Percentiles rank a stretch among this genome's conserved stretches.
phyloP scores from a whole-genome alignment of 1,284 basidiomycete genomes.

The Naganishia albida region DNA sequence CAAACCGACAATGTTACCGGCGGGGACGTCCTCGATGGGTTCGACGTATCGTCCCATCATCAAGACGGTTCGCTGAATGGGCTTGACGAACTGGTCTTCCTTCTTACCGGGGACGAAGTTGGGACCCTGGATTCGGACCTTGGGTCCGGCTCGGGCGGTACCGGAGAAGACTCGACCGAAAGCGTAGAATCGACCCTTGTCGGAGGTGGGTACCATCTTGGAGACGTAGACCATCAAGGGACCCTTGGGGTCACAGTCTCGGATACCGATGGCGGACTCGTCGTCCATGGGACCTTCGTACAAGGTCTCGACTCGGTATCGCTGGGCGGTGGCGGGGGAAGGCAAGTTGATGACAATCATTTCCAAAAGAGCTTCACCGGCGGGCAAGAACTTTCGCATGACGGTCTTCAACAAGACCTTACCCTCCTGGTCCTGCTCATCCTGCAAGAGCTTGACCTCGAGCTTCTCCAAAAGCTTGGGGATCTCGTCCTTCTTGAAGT shows the following conservation, averaged over 20 bases:
- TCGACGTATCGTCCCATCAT: conserved; percentile 99
- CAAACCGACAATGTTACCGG: conserved; percentile 98
- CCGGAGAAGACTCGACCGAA: conserved; percentile 99
- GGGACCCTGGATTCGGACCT: conserved; percentile 99
- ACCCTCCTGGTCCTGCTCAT: conserved; percentile 94
- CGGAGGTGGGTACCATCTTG: conserved; percentile 99
- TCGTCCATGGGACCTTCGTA: conserved; percentile 99
- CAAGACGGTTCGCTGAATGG: conserved; percentile 96
- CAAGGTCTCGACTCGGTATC: conserved; percentile 98
- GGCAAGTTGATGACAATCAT: conserved; percentile 99
- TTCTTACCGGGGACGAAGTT: conserved; percentile 99
- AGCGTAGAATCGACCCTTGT: conserved; percentile 99
- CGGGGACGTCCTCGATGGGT: conserved; percentile 98
- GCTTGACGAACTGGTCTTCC: conserved; percentile 97
- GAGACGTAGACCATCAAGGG: conserved; percentile 99
- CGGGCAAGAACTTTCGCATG: conserved; percentile 99
- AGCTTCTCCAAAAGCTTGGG: conserved; percentile 91
- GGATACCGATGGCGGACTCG: conserved; percentile 97
- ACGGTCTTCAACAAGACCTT: conserved; percentile 96
- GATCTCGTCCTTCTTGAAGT: conserved; percentile 97
- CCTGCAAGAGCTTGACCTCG: conserved; percentile 83
- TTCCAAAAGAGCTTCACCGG: conserved; percentile 97
- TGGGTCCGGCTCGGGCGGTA: conserved; percentile 94
- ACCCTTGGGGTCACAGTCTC: conserved; percentile 95
- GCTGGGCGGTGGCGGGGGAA: conserved; percentile 93